Conservation (phyloP, 768 basidiomycete species). For the Calocera cornea region DNA sequence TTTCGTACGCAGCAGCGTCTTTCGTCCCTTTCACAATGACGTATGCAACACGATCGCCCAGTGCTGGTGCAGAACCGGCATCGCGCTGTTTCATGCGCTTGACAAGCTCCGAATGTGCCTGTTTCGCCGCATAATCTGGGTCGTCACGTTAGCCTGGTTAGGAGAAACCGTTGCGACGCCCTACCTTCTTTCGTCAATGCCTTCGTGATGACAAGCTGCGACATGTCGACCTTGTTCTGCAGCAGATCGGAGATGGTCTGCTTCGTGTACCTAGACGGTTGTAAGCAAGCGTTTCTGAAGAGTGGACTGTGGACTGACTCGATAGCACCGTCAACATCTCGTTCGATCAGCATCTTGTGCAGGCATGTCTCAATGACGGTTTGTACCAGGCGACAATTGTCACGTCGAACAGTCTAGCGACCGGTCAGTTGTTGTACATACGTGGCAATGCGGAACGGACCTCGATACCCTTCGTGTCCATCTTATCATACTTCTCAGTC, state of each 20-base stretch:
- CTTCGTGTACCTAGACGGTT: slow-evolving; percentile 63
- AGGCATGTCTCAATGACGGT: slow-evolving; percentile 97
- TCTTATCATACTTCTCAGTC: slow-evolving; percentile 92
- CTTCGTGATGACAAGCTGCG: slow-evolving; percentile 96
- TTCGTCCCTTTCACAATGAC: slow-evolving; percentile 96
- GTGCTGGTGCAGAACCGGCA: slow-evolving; percentile 91
- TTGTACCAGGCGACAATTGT: slow-evolving; percentile 95
- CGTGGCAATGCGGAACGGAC: slow-evolving; percentile 30
- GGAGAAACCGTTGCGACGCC: not conserved
- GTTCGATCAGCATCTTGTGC: slow-evolving; percentile 93
- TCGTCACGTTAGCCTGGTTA: not conserved
- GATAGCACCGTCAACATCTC: slow-evolving; percentile 87
- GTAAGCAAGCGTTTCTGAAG: not conserved
- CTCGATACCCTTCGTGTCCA: slow-evolving; percentile 99
- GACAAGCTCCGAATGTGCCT: slow-evolving; percentile 92
- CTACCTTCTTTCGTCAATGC: slow-evolving; percentile 76
- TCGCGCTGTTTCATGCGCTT: slow-evolving; percentile 93
- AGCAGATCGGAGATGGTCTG: slow-evolving; percentile 84
- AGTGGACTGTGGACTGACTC: slow-evolving; percentile 41
- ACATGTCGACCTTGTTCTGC: slow-evolving; percentile 97
- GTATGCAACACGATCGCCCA: slow-evolving; percentile 97
- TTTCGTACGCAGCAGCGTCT: slow-evolving; percentile 95
- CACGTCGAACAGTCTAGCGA: slow-evolving; percentile 81
- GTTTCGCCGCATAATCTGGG: slow-evolving; percentile 82
- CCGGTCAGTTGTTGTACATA: not conserved